Conservation (phyloP, 169 alveolate genomes). For the Ophryocystis elektroscirrha region DNA sequence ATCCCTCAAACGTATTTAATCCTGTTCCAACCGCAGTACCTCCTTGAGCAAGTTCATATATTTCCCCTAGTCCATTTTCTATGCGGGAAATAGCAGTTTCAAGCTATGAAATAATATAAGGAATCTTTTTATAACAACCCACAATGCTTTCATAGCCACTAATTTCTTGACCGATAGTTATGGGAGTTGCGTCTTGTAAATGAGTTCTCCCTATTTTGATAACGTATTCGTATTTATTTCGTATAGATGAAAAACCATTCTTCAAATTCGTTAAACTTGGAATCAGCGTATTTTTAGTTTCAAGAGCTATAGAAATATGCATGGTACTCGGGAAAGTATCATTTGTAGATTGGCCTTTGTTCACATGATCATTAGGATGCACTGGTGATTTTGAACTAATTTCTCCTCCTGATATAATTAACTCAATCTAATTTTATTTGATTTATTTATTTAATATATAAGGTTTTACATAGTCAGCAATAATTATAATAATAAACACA, state of each 20-base stretch:
- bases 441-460: too few relatives aligned
- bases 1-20: constrained; percentile 46
- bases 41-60: constrained; percentile 54
- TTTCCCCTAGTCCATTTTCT: constrained; percentile 28
- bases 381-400: constrained; percentile 48
- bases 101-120: background rate
- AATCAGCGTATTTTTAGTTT: constrained; percentile 17
- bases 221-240: constrained; percentile 31
- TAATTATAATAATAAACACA: too few relatives aligned
- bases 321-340: constrained; percentile 68
- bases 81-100: constrained; percentile 33
- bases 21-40: constrained; percentile 83
- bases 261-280: constrained; percentile 34
- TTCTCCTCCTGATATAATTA: too few relatives aligned
- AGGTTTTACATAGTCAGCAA: too few relatives aligned
- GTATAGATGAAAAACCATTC: constrained; percentile 21
- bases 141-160: constrained; percentile 38
- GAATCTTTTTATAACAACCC: background rate
- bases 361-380: constrained; percentile 70
- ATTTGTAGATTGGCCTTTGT: constrained; percentile 54
- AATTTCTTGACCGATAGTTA: constrained; percentile 67
- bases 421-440: too few relatives aligned
- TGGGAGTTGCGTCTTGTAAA: constrained; percentile 68
- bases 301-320: constrained; percentile 59
- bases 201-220: constrained; percentile 72